Evolutionary conservation across 306 rosid genomes (phyloP).

Genomic region (apple (Malus domestica)): ASM211411v1 NC_041796.1:2742501-2743000

Average conservation of each 20-base stretch:
- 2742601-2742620: conserved; percentile 43
- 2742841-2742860: background rate
- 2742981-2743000: conserved; percentile 22
- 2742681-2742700: background rate
- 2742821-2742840: background rate
- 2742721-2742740: background rate
- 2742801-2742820: too few species aligned
- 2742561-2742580: conserved; percentile 69
- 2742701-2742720: background rate
- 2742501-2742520: conserved; percentile 21
- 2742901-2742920: background rate
- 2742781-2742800: background rate
- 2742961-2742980: background rate
- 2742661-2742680: background rate
- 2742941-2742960: background rate
- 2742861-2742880: background rate
- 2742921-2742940: background rate
- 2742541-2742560: conserved; percentile 71
- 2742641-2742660: conserved; percentile 5
- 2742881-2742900: background rate
- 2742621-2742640: conserved; percentile 18
- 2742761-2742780: too few species aligned
- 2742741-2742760: background rate
- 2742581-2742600: conserved; percentile 39
- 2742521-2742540: conserved; percentile 60